A percentile compares a stretch with the other conserved stretches of the same genome.
Conservation (phyloP, 306 rosid genomes). For the Bauhinia variegata region DNA sequence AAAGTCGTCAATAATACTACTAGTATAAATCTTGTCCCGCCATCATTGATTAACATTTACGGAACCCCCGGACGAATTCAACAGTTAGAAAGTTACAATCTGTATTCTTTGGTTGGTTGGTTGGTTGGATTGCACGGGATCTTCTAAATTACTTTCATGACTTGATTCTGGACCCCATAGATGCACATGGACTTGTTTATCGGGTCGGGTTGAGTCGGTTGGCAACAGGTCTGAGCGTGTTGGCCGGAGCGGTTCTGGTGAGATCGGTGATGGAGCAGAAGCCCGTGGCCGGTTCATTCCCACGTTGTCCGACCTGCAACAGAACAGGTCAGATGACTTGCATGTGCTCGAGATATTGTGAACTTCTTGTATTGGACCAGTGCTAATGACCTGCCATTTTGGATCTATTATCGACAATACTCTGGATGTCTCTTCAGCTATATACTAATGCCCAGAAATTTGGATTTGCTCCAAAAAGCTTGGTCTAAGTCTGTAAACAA, state of each 20-base stretch:
- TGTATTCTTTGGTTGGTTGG: no score
- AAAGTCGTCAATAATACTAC: no score
- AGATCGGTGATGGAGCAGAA: slow-evolving; percentile 78
- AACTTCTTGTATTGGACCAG: slow-evolving; percentile 3
- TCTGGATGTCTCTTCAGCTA: neutral
- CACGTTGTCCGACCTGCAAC: slow-evolving; percentile 78
- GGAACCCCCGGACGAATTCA: no score
- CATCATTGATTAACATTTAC: no score
- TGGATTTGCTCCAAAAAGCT: slow-evolving; percentile 3
- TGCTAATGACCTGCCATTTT: slow-evolving; percentile 15
- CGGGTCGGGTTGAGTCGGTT: slow-evolving; percentile 76
- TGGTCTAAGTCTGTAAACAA: slow-evolving; percentile 22
- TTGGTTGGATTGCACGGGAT: no score
- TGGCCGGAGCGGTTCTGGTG: slow-evolving; percentile 83
- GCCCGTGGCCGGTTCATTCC: slow-evolving; percentile 83
- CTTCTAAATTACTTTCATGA: no score
- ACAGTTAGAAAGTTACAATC: no score
- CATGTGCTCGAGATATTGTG: slow-evolving; percentile 5
- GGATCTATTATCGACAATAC: slow-evolving; percentile 15
- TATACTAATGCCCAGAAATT: neutral
- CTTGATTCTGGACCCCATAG: no score
- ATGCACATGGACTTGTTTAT: no score
- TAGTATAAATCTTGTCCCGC: slow-evolving; percentile 31
- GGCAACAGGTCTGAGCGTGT: slow-evolving; percentile 82
- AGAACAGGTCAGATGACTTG: slow-evolving; percentile 86